Conservation (phyloP, 2,329 filamentous ascomycete genomes). For the Corynespora cassiicola region DNA sequence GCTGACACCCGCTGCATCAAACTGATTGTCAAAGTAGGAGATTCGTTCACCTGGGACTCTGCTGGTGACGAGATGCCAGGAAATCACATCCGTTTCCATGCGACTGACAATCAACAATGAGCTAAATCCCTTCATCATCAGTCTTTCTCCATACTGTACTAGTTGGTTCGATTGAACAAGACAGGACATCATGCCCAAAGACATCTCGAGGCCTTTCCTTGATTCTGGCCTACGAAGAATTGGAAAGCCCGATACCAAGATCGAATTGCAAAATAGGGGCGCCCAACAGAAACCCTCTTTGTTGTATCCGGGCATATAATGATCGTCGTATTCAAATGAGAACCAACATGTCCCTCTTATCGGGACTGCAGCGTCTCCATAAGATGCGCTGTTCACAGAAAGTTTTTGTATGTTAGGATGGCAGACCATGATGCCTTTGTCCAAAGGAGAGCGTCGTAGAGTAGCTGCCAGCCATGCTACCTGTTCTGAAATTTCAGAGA, state of each 20-base stretch:
- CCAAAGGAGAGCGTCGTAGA: not conserved
- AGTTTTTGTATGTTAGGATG: no score
- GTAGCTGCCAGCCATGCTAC: conserved; percentile 3
- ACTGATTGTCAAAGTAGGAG: conserved; percentile 4
- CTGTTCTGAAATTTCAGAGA: conserved; percentile 6
- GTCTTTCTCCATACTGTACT: conserved; percentile 1
- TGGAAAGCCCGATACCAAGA: conserved; percentile 4
- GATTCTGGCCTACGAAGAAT: not conserved
- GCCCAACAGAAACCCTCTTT: conserved; percentile 3
- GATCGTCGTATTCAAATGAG: no score
- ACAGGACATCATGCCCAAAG: conserved; percentile 2
- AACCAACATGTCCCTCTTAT: no score
- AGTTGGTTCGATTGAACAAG: conserved; percentile 1
- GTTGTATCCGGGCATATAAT: no score
- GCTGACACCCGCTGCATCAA: not conserved
- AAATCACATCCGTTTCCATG: no score
- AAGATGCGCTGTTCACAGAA: no score
- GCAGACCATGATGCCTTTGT: no score
- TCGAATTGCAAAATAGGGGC: not conserved
- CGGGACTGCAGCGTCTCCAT: no score
- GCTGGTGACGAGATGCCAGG: conserved; percentile 2
- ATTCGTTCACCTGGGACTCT: conserved; percentile 1
- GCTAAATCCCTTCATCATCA: conserved; percentile 8
- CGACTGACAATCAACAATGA: conserved; percentile 1
- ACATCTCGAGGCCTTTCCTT: conserved; percentile 3